Percentiles rank a stretch among this genome's conserved stretches.
Evolutionary conservation across 2,329 filamentous ascomycete genomes (phyloP).

Genomic region (Colletotrichum abscissum): DNA sequence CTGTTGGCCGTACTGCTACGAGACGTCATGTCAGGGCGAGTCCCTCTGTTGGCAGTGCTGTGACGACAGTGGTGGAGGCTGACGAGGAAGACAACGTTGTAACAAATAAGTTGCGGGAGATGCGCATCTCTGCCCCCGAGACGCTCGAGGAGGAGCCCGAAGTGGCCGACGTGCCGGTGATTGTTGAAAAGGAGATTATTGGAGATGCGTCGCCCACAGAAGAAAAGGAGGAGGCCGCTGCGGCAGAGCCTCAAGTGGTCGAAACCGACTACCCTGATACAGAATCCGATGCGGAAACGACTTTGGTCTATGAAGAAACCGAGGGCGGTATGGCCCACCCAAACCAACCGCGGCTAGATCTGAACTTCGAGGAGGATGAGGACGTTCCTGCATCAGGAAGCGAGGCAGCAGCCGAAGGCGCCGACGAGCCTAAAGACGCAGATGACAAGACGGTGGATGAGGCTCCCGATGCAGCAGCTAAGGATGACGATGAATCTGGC

Average conservation of each 20-base stretch:
- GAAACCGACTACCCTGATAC: slow-evolving; percentile 1
- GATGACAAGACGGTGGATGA: slow-evolving; percentile 26
- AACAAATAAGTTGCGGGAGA: slow-evolving; percentile 55
- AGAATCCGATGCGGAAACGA: background rate
- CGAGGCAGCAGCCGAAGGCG: background rate
- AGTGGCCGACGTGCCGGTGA: slow-evolving; percentile 52
- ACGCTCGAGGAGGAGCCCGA: slow-evolving; percentile 66
- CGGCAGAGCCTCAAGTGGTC: slow-evolving; percentile 34
- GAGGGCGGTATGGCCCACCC: slow-evolving; percentile 5
- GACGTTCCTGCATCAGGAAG: background rate
- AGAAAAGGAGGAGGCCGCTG: slow-evolving; percentile 41
- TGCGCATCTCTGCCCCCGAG: slow-evolving; percentile 64
- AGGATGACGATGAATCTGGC: slow-evolving; percentile 30
- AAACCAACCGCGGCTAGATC: slow-evolving; percentile 15
- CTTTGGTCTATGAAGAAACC: background rate
- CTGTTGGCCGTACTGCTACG: slow-evolving; percentile 75
- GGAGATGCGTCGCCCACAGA: slow-evolving; percentile 34
- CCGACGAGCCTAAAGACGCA: slow-evolving; percentile 8
- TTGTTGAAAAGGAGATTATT: slow-evolving; percentile 51
- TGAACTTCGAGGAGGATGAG: slow-evolving; percentile 30
- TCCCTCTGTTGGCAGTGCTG: slow-evolving; percentile 80
- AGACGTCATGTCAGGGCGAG: slow-evolving; percentile 85
- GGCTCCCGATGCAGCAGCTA: slow-evolving; percentile 38
- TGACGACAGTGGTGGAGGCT: slow-evolving; percentile 85
- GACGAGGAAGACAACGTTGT: slow-evolving; percentile 76